A percentile compares a stretch with the other conserved stretches of the same genome.
Evolutionary conservation across 371 early-diverging fungal species (phyloP).

Genomic region (Mortierella sp.): DNA sequence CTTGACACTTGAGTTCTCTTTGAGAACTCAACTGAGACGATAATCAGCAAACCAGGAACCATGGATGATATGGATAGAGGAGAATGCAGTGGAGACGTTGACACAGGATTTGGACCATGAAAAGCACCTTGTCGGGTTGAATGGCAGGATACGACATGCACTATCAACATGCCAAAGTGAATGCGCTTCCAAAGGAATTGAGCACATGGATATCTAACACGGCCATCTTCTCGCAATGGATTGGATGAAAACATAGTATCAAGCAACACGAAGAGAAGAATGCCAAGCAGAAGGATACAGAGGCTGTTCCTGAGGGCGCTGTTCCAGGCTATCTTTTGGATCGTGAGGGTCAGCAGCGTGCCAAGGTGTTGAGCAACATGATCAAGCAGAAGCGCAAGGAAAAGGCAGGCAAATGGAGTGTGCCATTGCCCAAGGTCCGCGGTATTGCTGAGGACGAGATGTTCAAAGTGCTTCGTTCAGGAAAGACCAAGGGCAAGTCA

Average conservation of each 20-base stretch:
- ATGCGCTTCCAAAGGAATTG: too few relatives aligned
- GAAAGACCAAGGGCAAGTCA: conserved; percentile 86
- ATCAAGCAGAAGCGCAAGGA: conserved; percentile 99
- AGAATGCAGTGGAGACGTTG: too few relatives aligned
- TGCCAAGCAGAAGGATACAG: conserved; percentile 89
- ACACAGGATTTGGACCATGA: too few relatives aligned
- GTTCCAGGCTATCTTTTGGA: conserved; percentile 99
- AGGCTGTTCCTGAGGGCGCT: conserved; percentile 94
- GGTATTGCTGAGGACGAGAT: conserved; percentile 99
- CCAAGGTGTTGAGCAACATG: conserved; percentile 98
- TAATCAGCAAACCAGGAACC: too few relatives aligned
- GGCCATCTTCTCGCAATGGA: conserved; percentile 4
- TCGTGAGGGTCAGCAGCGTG: conserved; percentile 97
- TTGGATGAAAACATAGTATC: conserved; percentile 61
- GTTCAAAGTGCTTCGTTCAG: conserved; percentile 98
- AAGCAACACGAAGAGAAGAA: conserved; percentile 97
- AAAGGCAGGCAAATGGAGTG: conserved; percentile 99
- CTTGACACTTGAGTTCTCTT: too few relatives aligned
- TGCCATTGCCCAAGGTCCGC: conserved; percentile 98
- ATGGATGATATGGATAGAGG: too few relatives aligned
- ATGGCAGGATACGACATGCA: too few relatives aligned
- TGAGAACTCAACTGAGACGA: too few relatives aligned
- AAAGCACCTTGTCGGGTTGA: too few relatives aligned
- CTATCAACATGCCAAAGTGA: too few relatives aligned
- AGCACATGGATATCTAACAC: background rate